Conservation (phyloP, 345 rosid genomes). For the Iberis pinnata region DNA sequence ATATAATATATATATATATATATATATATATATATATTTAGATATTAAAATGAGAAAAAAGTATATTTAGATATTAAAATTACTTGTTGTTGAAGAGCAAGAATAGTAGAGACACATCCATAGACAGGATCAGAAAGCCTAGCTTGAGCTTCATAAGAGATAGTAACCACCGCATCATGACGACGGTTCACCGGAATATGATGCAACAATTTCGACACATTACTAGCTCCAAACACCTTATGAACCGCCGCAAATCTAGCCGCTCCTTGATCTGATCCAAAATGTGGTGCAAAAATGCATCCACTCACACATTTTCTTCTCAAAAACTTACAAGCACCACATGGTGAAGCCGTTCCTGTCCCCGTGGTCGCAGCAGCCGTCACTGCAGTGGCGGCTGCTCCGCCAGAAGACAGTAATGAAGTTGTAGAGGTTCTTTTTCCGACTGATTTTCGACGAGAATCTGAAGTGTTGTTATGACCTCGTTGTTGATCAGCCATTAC, state of each 20-base stretch:
- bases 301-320: slow-evolving; percentile 89
- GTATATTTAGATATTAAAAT: not conserved
- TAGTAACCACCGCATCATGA: slow-evolving; percentile 86
- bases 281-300: slow-evolving; percentile 92
- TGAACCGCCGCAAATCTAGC: slow-evolving; percentile 95
- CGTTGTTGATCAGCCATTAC: slow-evolving; percentile 49
- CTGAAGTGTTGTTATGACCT: slow-evolving; percentile 32
- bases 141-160: slow-evolving; percentile 92
- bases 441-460: slow-evolving; percentile 38
- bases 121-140: slow-evolving; percentile 92
- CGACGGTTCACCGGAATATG: slow-evolving; percentile 79
- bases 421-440: slow-evolving; percentile 22
- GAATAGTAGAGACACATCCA: slow-evolving; percentile 88
- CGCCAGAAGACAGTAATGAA: slow-evolving; percentile 18
- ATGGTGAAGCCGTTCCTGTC: slow-evolving; percentile 46
- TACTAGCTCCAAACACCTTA: slow-evolving; percentile 94
- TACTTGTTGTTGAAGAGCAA: slow-evolving; percentile 93
- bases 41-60: too few relatives aligned
- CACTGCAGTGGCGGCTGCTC: slow-evolving; percentile 19
- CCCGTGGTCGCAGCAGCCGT: slow-evolving; percentile 17
- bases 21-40: too few relatives aligned
- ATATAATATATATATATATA: too few relatives aligned
- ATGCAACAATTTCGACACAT: slow-evolving; percentile 71
- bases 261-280: slow-evolving; percentile 85
- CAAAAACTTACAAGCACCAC: slow-evolving; percentile 96